Evolutionary conservation across 2,329 filamentous ascomycete species (phyloP).

Genomic region (Diaporthe sp.): DNA sequence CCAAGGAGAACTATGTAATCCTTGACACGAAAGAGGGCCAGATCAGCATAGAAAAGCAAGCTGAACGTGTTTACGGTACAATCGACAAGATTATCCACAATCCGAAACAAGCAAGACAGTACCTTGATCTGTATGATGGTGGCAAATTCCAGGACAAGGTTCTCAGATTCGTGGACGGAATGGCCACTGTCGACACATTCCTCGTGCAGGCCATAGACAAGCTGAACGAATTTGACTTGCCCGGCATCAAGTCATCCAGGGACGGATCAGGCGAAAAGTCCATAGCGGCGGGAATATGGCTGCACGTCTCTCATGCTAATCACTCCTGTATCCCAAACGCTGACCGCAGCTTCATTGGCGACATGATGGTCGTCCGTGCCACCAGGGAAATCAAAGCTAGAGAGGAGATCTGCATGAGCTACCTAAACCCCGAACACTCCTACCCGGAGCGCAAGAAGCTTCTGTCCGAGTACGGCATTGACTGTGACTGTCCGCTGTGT

Average conservation of each 20-base stretch:
- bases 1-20: background rate
- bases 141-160: constrained; percentile 31
- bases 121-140: constrained; percentile 39
- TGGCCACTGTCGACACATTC: constrained; percentile 40
- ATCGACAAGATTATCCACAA: constrained; percentile 41
- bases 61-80: background rate
- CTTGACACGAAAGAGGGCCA: background rate
- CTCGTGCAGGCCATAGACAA: constrained; percentile 37
- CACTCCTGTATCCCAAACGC: constrained; percentile 50
- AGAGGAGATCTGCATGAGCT: constrained; percentile 51
- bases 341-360: constrained; percentile 48
- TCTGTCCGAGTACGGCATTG: constrained; percentile 47
- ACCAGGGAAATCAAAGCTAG: constrained; percentile 51
- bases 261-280: background rate
- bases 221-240: constrained; percentile 40
- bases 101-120: constrained; percentile 36
- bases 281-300: constrained; percentile 44
- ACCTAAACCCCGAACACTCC: background rate
- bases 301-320: constrained; percentile 46
- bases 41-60: background rate
- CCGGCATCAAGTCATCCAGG: background rate
- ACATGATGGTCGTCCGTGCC: constrained; percentile 51
- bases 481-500: constrained; percentile 55
- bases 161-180: constrained; percentile 35
- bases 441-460: background rate